Evolutionary conservation across 148 eudicot genomes (phyloP), one percentile per base, ranked within the genome.

Genomic region (Silene latifolia): DNA sequence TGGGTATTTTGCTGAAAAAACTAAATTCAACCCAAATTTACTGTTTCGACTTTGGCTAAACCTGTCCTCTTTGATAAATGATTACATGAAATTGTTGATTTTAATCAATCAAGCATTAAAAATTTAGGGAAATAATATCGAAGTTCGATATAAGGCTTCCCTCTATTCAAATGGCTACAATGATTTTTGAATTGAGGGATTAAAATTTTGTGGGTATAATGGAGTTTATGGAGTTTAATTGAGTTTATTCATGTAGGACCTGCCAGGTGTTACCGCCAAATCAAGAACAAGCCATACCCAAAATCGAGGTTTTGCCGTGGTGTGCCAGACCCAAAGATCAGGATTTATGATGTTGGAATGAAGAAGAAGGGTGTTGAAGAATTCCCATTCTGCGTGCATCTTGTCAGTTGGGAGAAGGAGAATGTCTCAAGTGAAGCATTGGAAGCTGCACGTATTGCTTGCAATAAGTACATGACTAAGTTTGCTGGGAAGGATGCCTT

Each of bases 361-460:
- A 82, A 82, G 85, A 82, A 75, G 74, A 82, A 79, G 23, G 85
- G 85, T 14, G 81, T 81, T 0, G 84, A 81, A 46, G 84, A 78
- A 8, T 81, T 81, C 72, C 80, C 80, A 23, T 81, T 73, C 81
- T 81, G 84, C 70, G 84, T 81, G 18, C 86, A 83, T 63, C 83
- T 83, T 71, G 86, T 83, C 61, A 83, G 86, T 77, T 83, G 86
- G 86, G 86, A 83, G 82, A 83, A 83, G 70, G 86, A 83, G 23
- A 83, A 83, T 71, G 86, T 83, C 23, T 83, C 86, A 1, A 83
- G 86, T 72, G 86, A 83, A 61, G 86, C 86, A 0, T 48, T 83
- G 32, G 83, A 80, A 65, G 86, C 86, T 74, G 86, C 83, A 0
- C 80, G 83, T 63, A 83, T 83, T 78, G 86, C 86, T 0, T 82